Evolutionary conservation across 768 basidiomycete species (phyloP).

Genomic region (Baorangia bicolor): DNA sequence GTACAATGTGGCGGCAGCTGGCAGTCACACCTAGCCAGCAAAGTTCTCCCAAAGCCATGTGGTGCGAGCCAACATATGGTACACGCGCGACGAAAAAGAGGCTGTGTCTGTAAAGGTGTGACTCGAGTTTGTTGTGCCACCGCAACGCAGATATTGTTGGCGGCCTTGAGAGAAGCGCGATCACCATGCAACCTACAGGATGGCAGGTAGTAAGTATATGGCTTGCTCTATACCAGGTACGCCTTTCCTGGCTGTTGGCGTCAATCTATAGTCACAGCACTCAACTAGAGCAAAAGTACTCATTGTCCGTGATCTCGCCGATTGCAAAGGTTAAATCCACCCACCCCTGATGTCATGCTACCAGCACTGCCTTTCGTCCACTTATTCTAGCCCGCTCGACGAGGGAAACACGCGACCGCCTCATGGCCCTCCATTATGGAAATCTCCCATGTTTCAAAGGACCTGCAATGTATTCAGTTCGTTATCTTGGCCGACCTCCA

Average conservation of each 20-base stretch:
- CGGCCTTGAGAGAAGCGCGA: neutral
- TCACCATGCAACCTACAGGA: conserved; percentile 18
- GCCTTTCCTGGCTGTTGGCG: neutral
- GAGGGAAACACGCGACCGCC: conserved; percentile 27
- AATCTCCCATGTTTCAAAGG: conserved; percentile 9
- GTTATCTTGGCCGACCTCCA: conserved; percentile 16
- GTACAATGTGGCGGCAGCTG: conserved; percentile 1
- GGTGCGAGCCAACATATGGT: neutral
- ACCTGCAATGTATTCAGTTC: conserved; percentile 1
- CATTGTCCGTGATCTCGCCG: conserved; percentile 17
- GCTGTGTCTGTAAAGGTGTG: conserved; percentile 2
- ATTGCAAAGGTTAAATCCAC: conserved; percentile 25
- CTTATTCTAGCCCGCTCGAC: neutral
- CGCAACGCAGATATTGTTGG: conserved; percentile 1
- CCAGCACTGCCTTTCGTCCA: conserved; percentile 15
- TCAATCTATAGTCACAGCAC: neutral
- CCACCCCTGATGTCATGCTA: conserved; percentile 19
- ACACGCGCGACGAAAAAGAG: conserved; percentile 1
- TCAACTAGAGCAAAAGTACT: conserved; percentile 3
- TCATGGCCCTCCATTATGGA: conserved; percentile 23
- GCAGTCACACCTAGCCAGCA: conserved; percentile 1
- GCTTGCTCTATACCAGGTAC: neutral
- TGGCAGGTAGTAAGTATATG: conserved; percentile 8
- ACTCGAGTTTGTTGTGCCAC: neutral
- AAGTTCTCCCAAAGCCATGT: neutral